Evolutionary conservation across 805 yeast species (phyloP).

Genomic region (Nakazawaea ishiwadae): DNA sequence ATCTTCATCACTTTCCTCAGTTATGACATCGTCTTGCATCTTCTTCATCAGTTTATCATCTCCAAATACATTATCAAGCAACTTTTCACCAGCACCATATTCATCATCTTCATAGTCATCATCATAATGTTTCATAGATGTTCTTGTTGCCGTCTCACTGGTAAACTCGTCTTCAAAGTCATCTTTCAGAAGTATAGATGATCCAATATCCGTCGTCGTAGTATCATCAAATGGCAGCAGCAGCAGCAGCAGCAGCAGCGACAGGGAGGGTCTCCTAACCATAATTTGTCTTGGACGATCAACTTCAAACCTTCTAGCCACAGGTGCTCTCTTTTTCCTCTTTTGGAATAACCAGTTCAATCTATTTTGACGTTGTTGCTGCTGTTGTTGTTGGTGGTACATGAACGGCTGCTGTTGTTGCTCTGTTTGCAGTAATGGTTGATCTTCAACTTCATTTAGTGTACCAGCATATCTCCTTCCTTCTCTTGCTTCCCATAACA

Average conservation of each 20-base stretch:
- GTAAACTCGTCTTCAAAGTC: slow-evolving; percentile 6
- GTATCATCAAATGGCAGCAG: slow-evolving; percentile 11
- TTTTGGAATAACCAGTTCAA: slow-evolving; percentile 7
- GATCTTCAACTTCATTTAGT: not conserved
- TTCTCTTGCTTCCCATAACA: slow-evolving; percentile 47
- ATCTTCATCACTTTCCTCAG: slow-evolving; percentile 1
- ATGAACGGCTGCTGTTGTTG: slow-evolving; percentile 18
- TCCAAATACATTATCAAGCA: slow-evolving; percentile 14
- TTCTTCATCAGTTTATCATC: slow-evolving; percentile 13
- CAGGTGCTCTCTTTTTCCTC: not conserved
- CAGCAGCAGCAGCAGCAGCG: no score
- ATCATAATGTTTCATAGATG: not conserved
- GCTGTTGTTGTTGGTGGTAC: slow-evolving; percentile 25
- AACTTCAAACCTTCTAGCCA: slow-evolving; percentile 5
- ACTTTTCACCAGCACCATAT: slow-evolving; percentile 6
- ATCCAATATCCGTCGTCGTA: not conserved
- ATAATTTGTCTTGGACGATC: slow-evolving; percentile 24
- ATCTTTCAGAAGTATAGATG: not conserved
- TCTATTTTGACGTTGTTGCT: slow-evolving; percentile 16
- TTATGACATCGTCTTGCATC: slow-evolving; percentile 18
- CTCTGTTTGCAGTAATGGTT: slow-evolving; percentile 13
- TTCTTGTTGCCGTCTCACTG: slow-evolving; percentile 1
- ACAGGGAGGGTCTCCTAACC: not conserved
- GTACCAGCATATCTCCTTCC: slow-evolving; percentile 16
- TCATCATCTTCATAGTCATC: slow-evolving; percentile 13